Evolutionary conservation across 768 basidiomycete species (phyloP).

Genomic region (Tricholoma terreum): DNA sequence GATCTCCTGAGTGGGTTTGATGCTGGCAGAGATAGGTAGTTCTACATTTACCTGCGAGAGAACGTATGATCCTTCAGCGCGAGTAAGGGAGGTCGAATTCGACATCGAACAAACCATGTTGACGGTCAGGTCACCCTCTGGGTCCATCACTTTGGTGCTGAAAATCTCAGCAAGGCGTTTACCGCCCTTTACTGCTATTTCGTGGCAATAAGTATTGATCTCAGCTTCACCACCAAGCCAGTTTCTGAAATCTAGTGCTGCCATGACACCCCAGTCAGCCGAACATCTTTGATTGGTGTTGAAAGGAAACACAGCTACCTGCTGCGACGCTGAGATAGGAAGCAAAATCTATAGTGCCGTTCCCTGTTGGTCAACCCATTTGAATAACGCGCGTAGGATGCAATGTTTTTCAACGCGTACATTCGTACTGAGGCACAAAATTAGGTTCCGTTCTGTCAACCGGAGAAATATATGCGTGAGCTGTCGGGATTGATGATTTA

Average conservation of each 20-base stretch:
- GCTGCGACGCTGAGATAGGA: constrained; percentile 47
- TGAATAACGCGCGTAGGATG: neutral
- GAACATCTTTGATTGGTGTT: too few species aligned
- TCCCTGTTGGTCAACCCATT: constrained; percentile 38
- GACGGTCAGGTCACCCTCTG: constrained; percentile 57
- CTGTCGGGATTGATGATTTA: constrained; percentile 57
- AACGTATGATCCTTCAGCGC: neutral
- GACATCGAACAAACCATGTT: constrained; percentile 56
- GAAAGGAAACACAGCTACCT: constrained; percentile 33
- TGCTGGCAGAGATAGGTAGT: constrained; percentile 32
- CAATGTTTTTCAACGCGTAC: constrained; percentile 18
- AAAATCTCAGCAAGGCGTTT: constrained; percentile 59
- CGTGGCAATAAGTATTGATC: constrained; percentile 73
- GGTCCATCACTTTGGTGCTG: constrained; percentile 65
- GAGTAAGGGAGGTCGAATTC: neutral
- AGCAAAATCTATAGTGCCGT: constrained; percentile 50
- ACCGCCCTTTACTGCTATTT: constrained; percentile 68
- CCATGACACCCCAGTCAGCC: neutral
- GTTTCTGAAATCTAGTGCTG: constrained; percentile 74
- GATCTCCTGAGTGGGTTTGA: constrained; percentile 21
- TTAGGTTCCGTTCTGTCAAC: constrained; percentile 28
- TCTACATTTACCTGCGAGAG: constrained; percentile 37
- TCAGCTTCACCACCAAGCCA: constrained; percentile 79
- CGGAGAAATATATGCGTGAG: constrained; percentile 46
- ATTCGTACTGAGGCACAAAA: constrained; percentile 45